Base-by-base conservation (phyloP, 345 rosid genomes). In the Nasturtium officinale region DNA sequence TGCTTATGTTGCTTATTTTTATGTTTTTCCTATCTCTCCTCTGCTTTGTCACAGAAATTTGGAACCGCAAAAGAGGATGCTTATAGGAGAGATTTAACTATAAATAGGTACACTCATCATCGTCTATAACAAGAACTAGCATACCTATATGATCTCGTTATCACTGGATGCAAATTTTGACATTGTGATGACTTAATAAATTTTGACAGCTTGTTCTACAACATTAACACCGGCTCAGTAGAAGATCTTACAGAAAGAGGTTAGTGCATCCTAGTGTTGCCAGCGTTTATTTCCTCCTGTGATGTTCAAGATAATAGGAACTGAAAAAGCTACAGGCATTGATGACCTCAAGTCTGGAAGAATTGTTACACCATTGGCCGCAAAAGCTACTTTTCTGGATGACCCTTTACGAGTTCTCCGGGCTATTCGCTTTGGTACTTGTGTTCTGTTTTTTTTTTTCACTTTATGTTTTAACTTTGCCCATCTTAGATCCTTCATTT, bases 51-150 rank as follows among this genome's bases (percentile, higher is more conserved):
- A 59, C 79, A 93, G 98, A 86, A 78, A 81, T 94, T 94, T 83
- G 98, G 98, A 61, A 87, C 97, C n/a, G 87, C 98, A 13, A 70
- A 91, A 85, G 87, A 91, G 79, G 98, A 94, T 82, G 98, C 98
- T 11, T 87, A 76, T 75, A 79, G 98, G 84, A 87, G 97, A 79
- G 97, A 94, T 74, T 81, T 91, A 65, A 94, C 98, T 23, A 94
- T 94, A 45, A 94, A 94, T 81, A 93, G 98, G 98, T 93, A 73
- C 79, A 9, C 61, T 61, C 40, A 33, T 59, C 7, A 40, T 57
- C n/a, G 1, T 55, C 25, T 32, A 33, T 10, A 30, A 35, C 61
- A 13, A 65, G 16, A 71, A 37, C 17, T 43, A 55, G 38, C 25
- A 46, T 55, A 45, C 18, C n/a, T 69, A 25, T 69, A 25, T 25